phyloP scores from a whole-genome alignment of 805 yeast genomes.

The Lachancea sp. region DNA sequence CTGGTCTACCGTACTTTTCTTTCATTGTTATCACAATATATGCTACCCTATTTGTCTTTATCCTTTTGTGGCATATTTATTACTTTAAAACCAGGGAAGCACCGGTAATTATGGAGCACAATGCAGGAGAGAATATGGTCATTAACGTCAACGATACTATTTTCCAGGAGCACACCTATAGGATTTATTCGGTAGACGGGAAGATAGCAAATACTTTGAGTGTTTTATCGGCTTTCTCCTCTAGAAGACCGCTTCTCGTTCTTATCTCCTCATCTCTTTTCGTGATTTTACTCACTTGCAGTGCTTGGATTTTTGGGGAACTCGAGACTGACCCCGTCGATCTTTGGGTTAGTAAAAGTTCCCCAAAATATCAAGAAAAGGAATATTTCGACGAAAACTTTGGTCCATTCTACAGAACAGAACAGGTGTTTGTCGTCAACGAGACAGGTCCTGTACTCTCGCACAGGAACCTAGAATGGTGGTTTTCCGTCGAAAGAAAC shows the following conservation, averaged over 20 bases:
- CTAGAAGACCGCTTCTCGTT: conserved; percentile 51
- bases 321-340: conserved; percentile 76
- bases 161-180: conserved; percentile 19
- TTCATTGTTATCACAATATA: conserved; percentile 53
- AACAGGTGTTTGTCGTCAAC: conserved; percentile 71
- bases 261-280: conserved; percentile 35
- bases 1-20: conserved; percentile 66
- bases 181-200: conserved; percentile 14
- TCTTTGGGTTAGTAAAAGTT: conserved; percentile 81
- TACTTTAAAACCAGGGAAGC: conserved; percentile 18
- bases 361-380: conserved; percentile 63
- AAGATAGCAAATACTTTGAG: conserved; percentile 36
- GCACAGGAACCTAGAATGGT: conserved; percentile 75
- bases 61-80: conserved; percentile 23
- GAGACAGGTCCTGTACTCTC: conserved; percentile 62
- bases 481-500: conserved; percentile 72
- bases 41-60: conserved; percentile 25
- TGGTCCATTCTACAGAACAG: conserved; percentile 88
- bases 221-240: conserved; percentile 51
- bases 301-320: conserved; percentile 43
- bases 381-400: conserved; percentile 68
- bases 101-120: conserved; percentile 24
- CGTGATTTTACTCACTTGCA: conserved; percentile 44
- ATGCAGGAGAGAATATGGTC: conserved; percentile 16
- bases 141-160: conserved; percentile 14